Evolutionary conservation across 805 yeast genomes (phyloP), one percentile per base, ranked within the genome.

Genomic region (Candida incommunis): DNA sequence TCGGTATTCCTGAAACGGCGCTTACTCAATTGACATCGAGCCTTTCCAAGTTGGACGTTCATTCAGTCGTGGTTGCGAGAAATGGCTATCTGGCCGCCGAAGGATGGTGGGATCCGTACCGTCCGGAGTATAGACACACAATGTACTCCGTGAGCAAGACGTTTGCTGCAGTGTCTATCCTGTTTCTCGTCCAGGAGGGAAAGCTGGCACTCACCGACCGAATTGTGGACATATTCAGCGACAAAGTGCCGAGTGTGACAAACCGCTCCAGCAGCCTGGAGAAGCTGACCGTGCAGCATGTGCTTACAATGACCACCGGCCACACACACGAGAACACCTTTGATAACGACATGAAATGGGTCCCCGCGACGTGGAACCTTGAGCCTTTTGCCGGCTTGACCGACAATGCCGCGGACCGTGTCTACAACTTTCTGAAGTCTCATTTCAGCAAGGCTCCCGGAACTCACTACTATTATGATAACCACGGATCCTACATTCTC

Each of bases 71-170:
- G 5, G 37, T 31, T 9, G 37, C 37, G 4, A 31, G 37, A 31
- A 9, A 31, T 18, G 18, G 18, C 13, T 18, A 31, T 7, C 20
- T 31, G 18, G 37, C 18, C 18, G 41, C 43, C 22, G 50, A 67
- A 70, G 52, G 60, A 54, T 41, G 44, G 45, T 46, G 50, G 49
- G 40, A 23, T 29, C 50, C 50, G 3, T 46, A 41, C 24, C 13
- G 20, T 15, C 42, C 46, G 18, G 49, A 46, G 4, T 47, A 31
- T 43, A 21, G 23, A 11, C 49, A 46, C 27, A 4, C 35, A 18
- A 42, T 46, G 43, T 42, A 35, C 23, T 46, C 49, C 2, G 46
- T 46, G 13, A 46, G 46, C 18, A 48, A 48, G 43, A 43, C 43
- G 4, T 48, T 44, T 41, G 31, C 49, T 5, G 25, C 50, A 15